A percentile compares a stretch with the other conserved stretches of the same genome.
phyloP scores from a whole-genome alignment of 1,139 yeast genomes.

The Debaryomyces robertsiae region DNA sequence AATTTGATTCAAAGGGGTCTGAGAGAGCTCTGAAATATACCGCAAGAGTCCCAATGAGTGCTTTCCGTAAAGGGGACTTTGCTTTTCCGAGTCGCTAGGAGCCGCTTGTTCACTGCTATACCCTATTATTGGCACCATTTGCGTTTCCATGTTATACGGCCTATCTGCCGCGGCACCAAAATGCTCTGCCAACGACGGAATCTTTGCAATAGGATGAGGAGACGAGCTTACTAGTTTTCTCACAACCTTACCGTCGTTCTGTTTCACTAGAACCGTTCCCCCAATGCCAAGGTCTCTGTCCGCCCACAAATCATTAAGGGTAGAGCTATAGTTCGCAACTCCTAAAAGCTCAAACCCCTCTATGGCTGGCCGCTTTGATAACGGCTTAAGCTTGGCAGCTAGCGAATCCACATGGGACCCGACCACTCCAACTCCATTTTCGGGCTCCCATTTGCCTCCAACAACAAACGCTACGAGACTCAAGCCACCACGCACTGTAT shows the following conservation, averaged over 20 bases:
- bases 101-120: slow-evolving; percentile 23
- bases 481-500: slow-evolving; percentile 38
- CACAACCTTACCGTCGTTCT: slow-evolving; percentile 24
- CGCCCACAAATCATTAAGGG: slow-evolving; percentile 40
- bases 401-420: slow-evolving; percentile 49
- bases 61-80: slow-evolving; percentile 39
- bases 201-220: slow-evolving; percentile 43
- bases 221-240: slow-evolving; percentile 38
- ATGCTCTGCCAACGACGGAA: slow-evolving; percentile 48
- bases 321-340: slow-evolving; percentile 47
- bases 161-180: slow-evolving; percentile 37
- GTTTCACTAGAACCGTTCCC: slow-evolving; percentile 40
- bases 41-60: slow-evolving; percentile 42
- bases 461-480: slow-evolving; percentile 43
- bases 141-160: slow-evolving; percentile 43
- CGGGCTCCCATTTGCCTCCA: slow-evolving; percentile 44
- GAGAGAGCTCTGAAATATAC: slow-evolving; percentile 35
- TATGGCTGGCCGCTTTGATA: slow-evolving; percentile 29
- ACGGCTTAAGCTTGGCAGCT: slow-evolving; percentile 43
- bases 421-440: slow-evolving; percentile 40
- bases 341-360: slow-evolving; percentile 48
- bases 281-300: slow-evolving; percentile 52
- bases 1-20: slow-evolving; percentile 28
- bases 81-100: slow-evolving; percentile 35
- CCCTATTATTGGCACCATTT: slow-evolving; percentile 47